Conservation (phyloP, 768 basidiomycete species). For the Pholiota conissans region DNA sequence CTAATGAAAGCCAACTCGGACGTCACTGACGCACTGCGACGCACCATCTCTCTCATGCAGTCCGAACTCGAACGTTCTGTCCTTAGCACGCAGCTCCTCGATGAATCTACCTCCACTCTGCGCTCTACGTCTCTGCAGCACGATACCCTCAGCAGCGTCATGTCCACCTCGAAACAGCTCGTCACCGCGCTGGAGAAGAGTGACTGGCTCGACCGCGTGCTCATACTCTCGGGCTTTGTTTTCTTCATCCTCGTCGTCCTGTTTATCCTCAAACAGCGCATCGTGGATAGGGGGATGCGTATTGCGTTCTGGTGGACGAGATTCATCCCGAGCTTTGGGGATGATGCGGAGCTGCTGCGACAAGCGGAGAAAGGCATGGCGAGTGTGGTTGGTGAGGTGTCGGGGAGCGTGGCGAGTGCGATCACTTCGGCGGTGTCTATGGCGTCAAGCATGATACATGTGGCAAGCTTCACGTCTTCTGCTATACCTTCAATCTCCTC, state of each 20-base stretch:
- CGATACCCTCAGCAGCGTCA: slow-evolving; percentile 67
- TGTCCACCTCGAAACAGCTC: slow-evolving; percentile 80
- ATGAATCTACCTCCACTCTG: slow-evolving; percentile 78
- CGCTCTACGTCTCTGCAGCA: slow-evolving; percentile 74
- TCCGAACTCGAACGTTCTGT: slow-evolving; percentile 90
- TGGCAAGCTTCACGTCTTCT: too few species aligned
- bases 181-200: slow-evolving; percentile 87
- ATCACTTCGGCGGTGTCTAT: neutral
- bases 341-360: slow-evolving; percentile 32
- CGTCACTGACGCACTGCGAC: slow-evolving; percentile 84
- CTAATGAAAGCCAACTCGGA: slow-evolving; percentile 89
- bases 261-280: slow-evolving; percentile 86
- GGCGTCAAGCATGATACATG: too few species aligned
- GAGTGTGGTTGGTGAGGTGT: slow-evolving; percentile 4
- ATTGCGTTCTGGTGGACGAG: slow-evolving; percentile 89
- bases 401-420: neutral
- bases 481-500: too few species aligned
- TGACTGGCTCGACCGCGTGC: slow-evolving; percentile 88
- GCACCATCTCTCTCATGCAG: slow-evolving; percentile 87
- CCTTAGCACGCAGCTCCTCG: slow-evolving; percentile 82
- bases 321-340: slow-evolving; percentile 58
- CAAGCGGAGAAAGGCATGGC: slow-evolving; percentile 33
- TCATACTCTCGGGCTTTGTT: slow-evolving; percentile 75
- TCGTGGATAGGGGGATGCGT: slow-evolving; percentile 76
- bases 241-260: slow-evolving; percentile 86